These are phyloP conservation scores for Colletotrichum trifolii DNA, from an alignment of 2,329 filamentous ascomycete species.

Conservation along the genomic window DNA sequence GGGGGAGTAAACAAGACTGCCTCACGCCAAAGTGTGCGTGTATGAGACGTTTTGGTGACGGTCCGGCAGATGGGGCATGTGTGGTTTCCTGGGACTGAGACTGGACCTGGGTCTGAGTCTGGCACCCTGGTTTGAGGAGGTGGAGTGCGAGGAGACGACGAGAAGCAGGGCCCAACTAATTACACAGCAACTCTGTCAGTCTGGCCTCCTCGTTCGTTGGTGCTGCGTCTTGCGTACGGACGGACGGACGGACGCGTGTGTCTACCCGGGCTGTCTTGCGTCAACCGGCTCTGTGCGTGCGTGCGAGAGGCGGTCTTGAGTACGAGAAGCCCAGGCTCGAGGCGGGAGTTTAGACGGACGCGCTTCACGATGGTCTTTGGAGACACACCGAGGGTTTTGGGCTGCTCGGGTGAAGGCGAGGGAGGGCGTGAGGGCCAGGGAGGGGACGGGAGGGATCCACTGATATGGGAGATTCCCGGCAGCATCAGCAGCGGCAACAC, in stretches of 20 bases:
- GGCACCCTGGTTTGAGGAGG: constrained; percentile 29
- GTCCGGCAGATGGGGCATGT: constrained; percentile 26
- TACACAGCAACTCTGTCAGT: constrained; percentile 1
- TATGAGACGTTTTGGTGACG: constrained; percentile 29
- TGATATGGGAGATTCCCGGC: constrained; percentile 9
- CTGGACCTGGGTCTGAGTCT: background rate
- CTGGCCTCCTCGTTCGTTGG: constrained; percentile 1
- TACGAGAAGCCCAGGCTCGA: constrained; percentile 18
- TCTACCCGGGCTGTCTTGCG: background rate
- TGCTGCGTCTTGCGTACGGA: background rate
- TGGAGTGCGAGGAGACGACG: background rate
- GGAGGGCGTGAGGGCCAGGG: background rate
- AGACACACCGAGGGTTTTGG: constrained; percentile 8
- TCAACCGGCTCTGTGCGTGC: constrained; percentile 27
- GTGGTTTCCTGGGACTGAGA: background rate
- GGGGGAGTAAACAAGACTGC: background rate
- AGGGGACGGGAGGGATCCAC: constrained; percentile 22
- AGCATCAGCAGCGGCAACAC: constrained; percentile 15
- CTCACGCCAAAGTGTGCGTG: constrained; percentile 25
- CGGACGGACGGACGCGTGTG: too few relatives aligned
- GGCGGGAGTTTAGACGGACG: constrained; percentile 25
- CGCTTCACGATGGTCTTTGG: constrained; percentile 10
- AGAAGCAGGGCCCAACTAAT: background rate
- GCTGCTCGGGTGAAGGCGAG: background rate
- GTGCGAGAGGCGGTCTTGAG: constrained; percentile 16